A percentile compares a stretch with the other conserved stretches of the same genome.
phyloP scores from a whole-genome alignment of 805 yeast species.

The Suhomyces emberorum region DNA sequence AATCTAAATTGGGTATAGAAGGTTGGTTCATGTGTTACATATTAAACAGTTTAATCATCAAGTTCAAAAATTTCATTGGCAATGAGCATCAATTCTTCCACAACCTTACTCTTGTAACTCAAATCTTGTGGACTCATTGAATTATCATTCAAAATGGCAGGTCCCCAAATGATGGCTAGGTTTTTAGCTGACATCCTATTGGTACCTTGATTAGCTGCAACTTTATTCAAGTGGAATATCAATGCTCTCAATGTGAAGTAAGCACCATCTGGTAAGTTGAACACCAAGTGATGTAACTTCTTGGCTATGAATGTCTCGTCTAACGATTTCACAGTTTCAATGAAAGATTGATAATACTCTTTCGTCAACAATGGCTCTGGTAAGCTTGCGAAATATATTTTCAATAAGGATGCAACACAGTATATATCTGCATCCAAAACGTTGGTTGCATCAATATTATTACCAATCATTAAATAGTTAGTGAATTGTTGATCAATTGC shows the following conservation, averaged over 20 bases:
- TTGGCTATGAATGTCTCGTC: slow-evolving; percentile 51
- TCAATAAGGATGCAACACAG: slow-evolving; percentile 82
- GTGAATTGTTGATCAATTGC: slow-evolving; percentile 75
- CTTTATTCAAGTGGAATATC: slow-evolving; percentile 78
- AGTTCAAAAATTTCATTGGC: slow-evolving; percentile 70
- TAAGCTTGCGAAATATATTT: slow-evolving; percentile 75
- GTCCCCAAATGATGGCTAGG: slow-evolving; percentile 93
- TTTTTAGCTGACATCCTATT: slow-evolving; percentile 84
- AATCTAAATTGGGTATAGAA: too few species aligned
- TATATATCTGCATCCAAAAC: slow-evolving; percentile 78
- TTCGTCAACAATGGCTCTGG: slow-evolving; percentile 83
- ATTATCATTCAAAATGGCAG: slow-evolving; percentile 70
- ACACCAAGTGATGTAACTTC: slow-evolving; percentile 84
- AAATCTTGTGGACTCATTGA: slow-evolving; percentile 67
- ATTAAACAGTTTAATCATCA: slow-evolving; percentile 21
- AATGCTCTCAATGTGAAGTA: slow-evolving; percentile 87
- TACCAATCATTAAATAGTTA: slow-evolving; percentile 46
- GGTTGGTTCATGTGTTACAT: too few species aligned
- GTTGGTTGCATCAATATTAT: slow-evolving; percentile 36
- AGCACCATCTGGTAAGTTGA: slow-evolving; percentile 89
- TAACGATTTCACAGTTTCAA: slow-evolving; percentile 59
- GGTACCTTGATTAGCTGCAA: slow-evolving; percentile 55
- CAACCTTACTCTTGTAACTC: slow-evolving; percentile 69
- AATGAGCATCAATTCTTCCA: slow-evolving; percentile 80
- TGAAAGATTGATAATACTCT: slow-evolving; percentile 57